These are phyloP conservation scores for Lactuca sativa DNA, from an alignment of 129 eudicot species.

Conservation along the genomic window DNA sequence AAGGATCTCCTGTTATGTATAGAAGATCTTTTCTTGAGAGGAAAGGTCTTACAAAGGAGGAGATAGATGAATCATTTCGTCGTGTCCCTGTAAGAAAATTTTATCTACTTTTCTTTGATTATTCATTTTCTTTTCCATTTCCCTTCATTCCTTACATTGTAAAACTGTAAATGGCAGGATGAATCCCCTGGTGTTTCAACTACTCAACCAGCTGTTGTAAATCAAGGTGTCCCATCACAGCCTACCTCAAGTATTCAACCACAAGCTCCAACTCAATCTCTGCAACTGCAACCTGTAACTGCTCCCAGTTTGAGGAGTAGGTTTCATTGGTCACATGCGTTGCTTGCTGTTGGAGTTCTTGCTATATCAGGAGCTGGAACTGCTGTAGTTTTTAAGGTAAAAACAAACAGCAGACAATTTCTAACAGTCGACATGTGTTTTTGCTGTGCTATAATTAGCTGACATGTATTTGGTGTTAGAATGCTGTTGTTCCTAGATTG, in stretches of 20 bases:
- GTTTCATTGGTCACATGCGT: constrained; percentile 83
- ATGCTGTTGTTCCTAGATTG: constrained; percentile 68
- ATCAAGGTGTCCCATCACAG: constrained; percentile 62
- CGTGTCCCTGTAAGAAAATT: constrained; percentile 82
- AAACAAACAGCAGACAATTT: background rate
- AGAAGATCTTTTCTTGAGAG: constrained; percentile 94
- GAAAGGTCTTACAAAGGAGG: constrained; percentile 98
- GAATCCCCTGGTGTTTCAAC: constrained; percentile 58
- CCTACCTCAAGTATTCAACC: constrained; percentile 51
- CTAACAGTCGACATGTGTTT: background rate
- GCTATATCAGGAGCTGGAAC: constrained; percentile 96
- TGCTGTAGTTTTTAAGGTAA: constrained; percentile 75
- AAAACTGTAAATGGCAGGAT: constrained; percentile 52
- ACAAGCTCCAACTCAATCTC: constrained; percentile 50
- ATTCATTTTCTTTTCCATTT: background rate
- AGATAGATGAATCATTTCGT: constrained; percentile 97
- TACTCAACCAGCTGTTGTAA: constrained; percentile 54
- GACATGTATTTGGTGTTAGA: constrained; percentile 40
- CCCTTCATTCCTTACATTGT: background rate
- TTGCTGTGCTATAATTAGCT: constrained; percentile 2
- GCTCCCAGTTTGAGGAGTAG: constrained; percentile 48
- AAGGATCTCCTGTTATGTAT: constrained; percentile 89
- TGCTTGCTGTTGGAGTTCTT: constrained; percentile 78
- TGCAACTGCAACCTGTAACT: constrained; percentile 61
- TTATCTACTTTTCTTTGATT: background rate